Conservation (phyloP, 331 rosid genomes). For the Spiraea crenata region DNA sequence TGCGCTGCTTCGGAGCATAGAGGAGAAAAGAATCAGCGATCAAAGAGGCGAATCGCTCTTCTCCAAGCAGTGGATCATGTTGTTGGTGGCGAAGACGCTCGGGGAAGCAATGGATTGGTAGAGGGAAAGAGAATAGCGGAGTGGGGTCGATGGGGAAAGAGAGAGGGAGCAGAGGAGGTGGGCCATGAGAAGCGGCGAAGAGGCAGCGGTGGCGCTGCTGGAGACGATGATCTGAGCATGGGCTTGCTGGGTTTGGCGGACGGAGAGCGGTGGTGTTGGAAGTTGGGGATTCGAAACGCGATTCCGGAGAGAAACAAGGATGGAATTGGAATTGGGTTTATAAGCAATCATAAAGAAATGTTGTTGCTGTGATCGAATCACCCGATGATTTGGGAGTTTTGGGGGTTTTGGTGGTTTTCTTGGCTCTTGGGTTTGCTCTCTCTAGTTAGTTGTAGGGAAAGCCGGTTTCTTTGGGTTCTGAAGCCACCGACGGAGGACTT, state of each 20-base stretch:
- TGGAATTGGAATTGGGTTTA: conserved; percentile 29
- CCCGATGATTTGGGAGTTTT: not conserved
- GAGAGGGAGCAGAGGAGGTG: conserved; percentile 60
- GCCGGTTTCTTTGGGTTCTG: too few relatives aligned
- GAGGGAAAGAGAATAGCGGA: conserved; percentile 44
- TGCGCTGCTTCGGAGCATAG: conserved; percentile 36
- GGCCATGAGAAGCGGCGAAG: conserved; percentile 25
- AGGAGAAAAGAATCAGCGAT: conserved; percentile 45
- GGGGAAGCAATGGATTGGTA: conserved; percentile 37
- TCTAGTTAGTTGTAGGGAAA: too few relatives aligned
- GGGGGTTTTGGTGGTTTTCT: too few relatives aligned
- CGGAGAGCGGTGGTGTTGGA: conserved; percentile 24
- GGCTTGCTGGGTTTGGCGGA: conserved; percentile 56
- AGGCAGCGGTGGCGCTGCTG: conserved; percentile 25
- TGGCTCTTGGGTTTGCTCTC: too few relatives aligned
- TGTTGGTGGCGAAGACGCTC: conserved; percentile 58
- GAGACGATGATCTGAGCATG: conserved; percentile 51
- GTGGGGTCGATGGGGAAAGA: conserved; percentile 32
- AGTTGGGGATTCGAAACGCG: conserved; percentile 19
- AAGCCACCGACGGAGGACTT: too few relatives aligned
- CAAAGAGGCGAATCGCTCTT: conserved; percentile 36
- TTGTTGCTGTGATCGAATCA: not conserved
- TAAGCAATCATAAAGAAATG: conserved; percentile 33
- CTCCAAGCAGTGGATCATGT: conserved; percentile 65
- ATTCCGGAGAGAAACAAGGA: conserved; percentile 1